These are phyloP conservation scores for Aspergillus ellipticus DNA, from an alignment of 495 filamentous ascomycete genomes.

Conservation along the genomic window DNA sequence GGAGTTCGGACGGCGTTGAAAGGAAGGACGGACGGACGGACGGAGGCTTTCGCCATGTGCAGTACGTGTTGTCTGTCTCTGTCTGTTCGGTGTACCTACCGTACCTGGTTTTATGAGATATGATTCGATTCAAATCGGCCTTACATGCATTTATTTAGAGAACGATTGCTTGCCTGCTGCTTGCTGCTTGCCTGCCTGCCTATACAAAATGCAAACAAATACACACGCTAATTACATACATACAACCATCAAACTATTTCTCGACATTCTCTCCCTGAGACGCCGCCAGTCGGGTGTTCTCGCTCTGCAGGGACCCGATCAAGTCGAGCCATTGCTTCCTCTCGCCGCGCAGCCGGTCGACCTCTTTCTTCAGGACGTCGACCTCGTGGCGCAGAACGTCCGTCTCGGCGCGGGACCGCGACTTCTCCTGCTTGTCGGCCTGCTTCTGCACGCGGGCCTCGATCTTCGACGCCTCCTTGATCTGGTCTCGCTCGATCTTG, in stretches of 20 bases:
- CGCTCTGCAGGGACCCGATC: conserved; percentile 60
- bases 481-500: conserved; percentile 37
- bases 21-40: too few relatives aligned
- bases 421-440: conserved; percentile 58
- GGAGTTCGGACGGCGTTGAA: too few relatives aligned
- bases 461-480: conserved; percentile 42
- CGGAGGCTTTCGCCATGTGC: too few relatives aligned
- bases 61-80: too few relatives aligned
- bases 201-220: background rate
- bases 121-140: background rate
- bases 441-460: conserved; percentile 49
- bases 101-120: too few relatives aligned
- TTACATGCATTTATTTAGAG: background rate
- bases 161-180: too few relatives aligned
- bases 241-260: conserved; percentile 2
- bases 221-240: background rate
- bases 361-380: conserved; percentile 48
- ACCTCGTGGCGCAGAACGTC: conserved; percentile 56
- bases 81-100: too few relatives aligned
- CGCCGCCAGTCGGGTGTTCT: conserved; percentile 50
- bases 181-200: background rate
- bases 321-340: conserved; percentile 59
- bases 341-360: conserved; percentile 55
- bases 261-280: background rate
- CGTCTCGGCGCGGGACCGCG: conserved; percentile 35